These are phyloP conservation scores for Aspergillus ruber DNA, from an alignment of 2,329 filamentous ascomycete genomes.

Conservation along the genomic window DNA sequence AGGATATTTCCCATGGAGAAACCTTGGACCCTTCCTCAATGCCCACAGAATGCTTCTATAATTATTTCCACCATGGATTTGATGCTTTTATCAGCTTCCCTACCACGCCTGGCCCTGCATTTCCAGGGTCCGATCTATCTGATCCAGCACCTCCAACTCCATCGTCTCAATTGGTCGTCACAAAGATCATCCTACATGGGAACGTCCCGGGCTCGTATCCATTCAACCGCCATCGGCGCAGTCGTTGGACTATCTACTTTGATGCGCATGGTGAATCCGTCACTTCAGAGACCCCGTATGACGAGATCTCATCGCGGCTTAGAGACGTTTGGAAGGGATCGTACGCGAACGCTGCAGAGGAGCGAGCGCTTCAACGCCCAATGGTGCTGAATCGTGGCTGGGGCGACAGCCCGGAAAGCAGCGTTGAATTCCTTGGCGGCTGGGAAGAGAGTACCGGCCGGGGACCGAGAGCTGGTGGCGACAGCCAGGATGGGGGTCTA, in stretches of 20 bases:
- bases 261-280: constrained; percentile 42
- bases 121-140: constrained; percentile 45
- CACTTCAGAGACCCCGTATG: constrained; percentile 71
- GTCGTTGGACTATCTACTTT: constrained; percentile 70
- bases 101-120: constrained; percentile 56
- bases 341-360: constrained; percentile 52
- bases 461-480: constrained; percentile 38
- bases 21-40: constrained; percentile 53
- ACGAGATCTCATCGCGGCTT: constrained; percentile 63
- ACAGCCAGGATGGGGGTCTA: constrained; percentile 46
- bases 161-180: constrained; percentile 67
- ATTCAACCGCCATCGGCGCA: constrained; percentile 88
- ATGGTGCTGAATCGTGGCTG: constrained; percentile 90
- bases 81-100: constrained; percentile 85
- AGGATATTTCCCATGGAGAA: constrained; percentile 49
- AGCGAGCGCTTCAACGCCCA: constrained; percentile 48
- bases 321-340: constrained; percentile 63
- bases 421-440: constrained; percentile 74
- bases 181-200: constrained; percentile 86
- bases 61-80: constrained; percentile 94
- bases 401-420: constrained; percentile 86
- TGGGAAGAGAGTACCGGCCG: constrained; percentile 67
- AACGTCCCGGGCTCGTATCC: constrained; percentile 95
- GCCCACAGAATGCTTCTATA: constrained; percentile 71
- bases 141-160: constrained; percentile 24